These are phyloP conservation scores for Phytophthora fragariae DNA, from an alignment of 352 stramenopile species.

Conservation along the genomic window DNA sequence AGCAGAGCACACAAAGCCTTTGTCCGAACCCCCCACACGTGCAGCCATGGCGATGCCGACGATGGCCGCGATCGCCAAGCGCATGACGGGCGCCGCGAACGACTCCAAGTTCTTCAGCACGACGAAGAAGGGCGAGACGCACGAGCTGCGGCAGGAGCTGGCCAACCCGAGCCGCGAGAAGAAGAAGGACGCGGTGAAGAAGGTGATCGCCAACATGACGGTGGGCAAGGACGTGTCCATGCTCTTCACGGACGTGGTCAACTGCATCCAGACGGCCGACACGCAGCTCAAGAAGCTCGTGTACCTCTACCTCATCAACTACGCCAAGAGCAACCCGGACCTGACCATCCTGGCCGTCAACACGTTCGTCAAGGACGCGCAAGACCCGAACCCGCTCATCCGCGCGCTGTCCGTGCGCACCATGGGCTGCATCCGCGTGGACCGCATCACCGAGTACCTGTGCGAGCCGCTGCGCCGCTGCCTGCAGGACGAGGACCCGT, in stretches of 20 bases:
- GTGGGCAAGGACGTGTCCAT: slow-evolving; percentile 99
- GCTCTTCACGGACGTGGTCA: slow-evolving; percentile 99
- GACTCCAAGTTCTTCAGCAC: slow-evolving; percentile 99
- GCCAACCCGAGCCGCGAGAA: slow-evolving; percentile 96
- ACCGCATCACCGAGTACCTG: slow-evolving; percentile 99
- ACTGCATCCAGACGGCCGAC: slow-evolving; percentile 99
- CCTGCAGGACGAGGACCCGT: slow-evolving; percentile 97
- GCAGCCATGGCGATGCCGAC: slow-evolving; percentile 84
- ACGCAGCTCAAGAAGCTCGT: slow-evolving; percentile 99
- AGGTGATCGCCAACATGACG: slow-evolving; percentile 99
- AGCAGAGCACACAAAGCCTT: background rate
- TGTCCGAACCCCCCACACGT: background rate
- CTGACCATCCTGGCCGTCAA: slow-evolving; percentile 99
- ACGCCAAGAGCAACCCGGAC: slow-evolving; percentile 99
- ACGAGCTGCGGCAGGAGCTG: slow-evolving; percentile 98
- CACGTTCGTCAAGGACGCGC: slow-evolving; percentile 96
- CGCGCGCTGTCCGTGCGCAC: slow-evolving; percentile 98
- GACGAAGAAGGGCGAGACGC: slow-evolving; percentile 98
- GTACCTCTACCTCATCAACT: slow-evolving; percentile 99
- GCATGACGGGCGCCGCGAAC: slow-evolving; percentile 91
- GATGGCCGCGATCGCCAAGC: slow-evolving; percentile 89
- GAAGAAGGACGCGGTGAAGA: slow-evolving; percentile 99
- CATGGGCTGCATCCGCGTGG: slow-evolving; percentile 99
- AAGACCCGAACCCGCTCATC: slow-evolving; percentile 94
- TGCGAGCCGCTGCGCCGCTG: slow-evolving; percentile 96